These are phyloP conservation scores for Lathyrus oleraceus DNA, from an alignment of 306 rosid genomes.

Conservation along the genomic window DNA sequence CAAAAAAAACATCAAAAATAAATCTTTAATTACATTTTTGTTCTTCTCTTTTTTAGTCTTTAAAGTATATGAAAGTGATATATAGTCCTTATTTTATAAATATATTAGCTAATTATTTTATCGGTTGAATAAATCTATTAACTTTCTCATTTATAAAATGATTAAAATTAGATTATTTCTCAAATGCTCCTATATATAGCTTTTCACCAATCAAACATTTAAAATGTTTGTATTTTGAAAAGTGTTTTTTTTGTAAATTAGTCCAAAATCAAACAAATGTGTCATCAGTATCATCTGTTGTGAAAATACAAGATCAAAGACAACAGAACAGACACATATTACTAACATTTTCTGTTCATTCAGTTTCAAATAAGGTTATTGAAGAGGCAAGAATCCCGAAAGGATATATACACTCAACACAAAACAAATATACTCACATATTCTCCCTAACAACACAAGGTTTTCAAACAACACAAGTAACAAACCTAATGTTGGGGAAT, in stretches of 20 bases:
- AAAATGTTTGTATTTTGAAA: neutral
- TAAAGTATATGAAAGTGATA: neutral
- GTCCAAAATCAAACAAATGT: neutral
- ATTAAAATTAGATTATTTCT: neutral
- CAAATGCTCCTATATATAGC: neutral
- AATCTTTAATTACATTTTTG: neutral
- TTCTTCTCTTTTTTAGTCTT: neutral
- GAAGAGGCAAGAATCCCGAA: slow-evolving; percentile 21
- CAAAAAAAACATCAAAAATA: no score
- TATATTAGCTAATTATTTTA: neutral
- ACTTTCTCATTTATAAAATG: no score
- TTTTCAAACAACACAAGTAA: slow-evolving; percentile 21
- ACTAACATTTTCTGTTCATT: neutral
- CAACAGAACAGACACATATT: neutral
- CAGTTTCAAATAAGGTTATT: slow-evolving; percentile 14
- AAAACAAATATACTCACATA: slow-evolving; percentile 2
- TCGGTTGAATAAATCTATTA: no score
- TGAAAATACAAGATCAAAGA: neutral
- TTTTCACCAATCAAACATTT: neutral
- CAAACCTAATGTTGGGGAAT: slow-evolving; percentile 31
- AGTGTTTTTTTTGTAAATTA: neutral
- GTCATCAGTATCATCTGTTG: neutral
- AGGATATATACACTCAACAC: slow-evolving; percentile 23
- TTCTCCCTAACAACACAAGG: slow-evolving; percentile 26
- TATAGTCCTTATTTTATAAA: neutral